phyloP scores from a whole-genome alignment of 108 stramenopile genomes.

The Cyclotella sp. region DNA sequence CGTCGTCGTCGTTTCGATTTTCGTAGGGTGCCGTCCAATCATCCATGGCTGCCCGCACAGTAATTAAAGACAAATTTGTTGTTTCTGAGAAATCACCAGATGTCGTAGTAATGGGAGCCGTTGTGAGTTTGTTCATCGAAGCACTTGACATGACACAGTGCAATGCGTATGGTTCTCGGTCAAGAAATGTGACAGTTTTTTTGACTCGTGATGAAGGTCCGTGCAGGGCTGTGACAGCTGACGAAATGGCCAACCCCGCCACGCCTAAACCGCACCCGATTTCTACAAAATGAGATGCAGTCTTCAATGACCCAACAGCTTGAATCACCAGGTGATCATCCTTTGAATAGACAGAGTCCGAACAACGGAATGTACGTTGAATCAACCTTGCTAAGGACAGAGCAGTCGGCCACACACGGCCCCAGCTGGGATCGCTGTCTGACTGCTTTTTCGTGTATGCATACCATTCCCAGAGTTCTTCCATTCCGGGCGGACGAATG shows the following conservation, averaged over 20 bases:
- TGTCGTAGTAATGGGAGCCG: conserved; percentile 21
- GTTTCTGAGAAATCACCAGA: background rate
- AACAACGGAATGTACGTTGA: conserved; percentile 8
- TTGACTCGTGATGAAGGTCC: background rate
- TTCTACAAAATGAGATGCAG: conserved; percentile 38
- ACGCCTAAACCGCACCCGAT: conserved; percentile 52
- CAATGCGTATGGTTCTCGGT: conserved; percentile 58
- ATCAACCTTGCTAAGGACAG: conserved; percentile 40
- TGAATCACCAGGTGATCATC: background rate
- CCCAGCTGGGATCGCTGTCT: conserved; percentile 59
- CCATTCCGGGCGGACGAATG: conserved; percentile 50
- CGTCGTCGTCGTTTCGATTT: conserved; percentile 1
- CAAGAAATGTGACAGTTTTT: conserved; percentile 50
- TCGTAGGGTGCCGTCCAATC: conserved; percentile 46
- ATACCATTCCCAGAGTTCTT: conserved; percentile 60
- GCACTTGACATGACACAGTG: conserved; percentile 62
- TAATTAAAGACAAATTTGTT: background rate
- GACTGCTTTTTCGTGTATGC: conserved; percentile 26
- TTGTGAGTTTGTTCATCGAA: conserved; percentile 31
- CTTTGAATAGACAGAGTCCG: background rate
- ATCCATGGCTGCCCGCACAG: conserved; percentile 34
- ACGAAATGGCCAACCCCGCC: conserved; percentile 42
- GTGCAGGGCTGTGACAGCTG: background rate
- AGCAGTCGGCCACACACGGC: conserved; percentile 59
- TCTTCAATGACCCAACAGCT: conserved; percentile 22